Evolutionary conservation across 2,329 filamentous ascomycete species (phyloP).

Genomic region (Rutstroemia sydowiana): DNA sequence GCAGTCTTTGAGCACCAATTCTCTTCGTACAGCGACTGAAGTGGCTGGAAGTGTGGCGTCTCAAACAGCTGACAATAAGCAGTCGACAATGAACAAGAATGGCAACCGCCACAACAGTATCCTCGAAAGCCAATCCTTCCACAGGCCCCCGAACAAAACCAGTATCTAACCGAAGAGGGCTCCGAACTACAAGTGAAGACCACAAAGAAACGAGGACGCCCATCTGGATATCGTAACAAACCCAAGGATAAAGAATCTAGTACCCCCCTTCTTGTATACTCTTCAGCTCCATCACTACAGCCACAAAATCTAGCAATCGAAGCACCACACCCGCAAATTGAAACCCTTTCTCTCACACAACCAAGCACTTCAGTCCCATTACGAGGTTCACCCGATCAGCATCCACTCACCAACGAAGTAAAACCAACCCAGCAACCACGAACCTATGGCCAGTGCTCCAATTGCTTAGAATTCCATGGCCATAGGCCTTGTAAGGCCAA

Average conservation of each 20-base stretch:
- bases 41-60: neutral
- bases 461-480: neutral
- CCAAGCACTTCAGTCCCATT: neutral
- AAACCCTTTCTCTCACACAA: too few relatives aligned
- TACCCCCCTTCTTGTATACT: neutral
- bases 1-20: neutral
- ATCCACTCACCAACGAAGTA: neutral
- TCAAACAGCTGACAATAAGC: neutral
- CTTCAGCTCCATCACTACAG: neutral
- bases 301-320: too few relatives aligned
- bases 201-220: neutral
- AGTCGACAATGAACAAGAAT: neutral
- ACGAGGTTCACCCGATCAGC: neutral
- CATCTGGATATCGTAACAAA: neutral
- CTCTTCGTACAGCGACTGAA: neutral
- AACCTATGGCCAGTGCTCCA: too few relatives aligned
- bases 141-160: neutral
- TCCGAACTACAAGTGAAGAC: too few relatives aligned
- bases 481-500: neutral
- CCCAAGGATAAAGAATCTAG: neutral
- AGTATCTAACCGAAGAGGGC: too few relatives aligned
- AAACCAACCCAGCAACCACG: neutral
- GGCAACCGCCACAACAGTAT: neutral
- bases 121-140: neutral
- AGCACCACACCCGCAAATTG: too few relatives aligned